Conservation (phyloP, 2,329 filamentous ascomycete species). For the Ophiosphaerella herpotricha region DNA sequence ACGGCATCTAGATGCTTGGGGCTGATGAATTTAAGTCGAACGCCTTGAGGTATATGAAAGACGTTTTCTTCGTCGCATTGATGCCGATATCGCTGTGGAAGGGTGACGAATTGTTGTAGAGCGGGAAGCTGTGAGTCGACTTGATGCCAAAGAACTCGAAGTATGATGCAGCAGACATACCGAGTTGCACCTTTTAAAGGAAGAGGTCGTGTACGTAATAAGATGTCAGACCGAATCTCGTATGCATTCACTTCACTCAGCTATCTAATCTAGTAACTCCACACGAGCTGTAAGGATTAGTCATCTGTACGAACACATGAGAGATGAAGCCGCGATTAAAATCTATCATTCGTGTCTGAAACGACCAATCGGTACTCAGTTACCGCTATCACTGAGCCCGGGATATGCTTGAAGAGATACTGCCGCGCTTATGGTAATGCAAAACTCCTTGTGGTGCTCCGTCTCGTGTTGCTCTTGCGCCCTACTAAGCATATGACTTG, state of each 20-base stretch:
- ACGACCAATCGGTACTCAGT: neutral
- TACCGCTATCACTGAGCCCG: slow-evolving; percentile 7
- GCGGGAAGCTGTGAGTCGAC: neutral
- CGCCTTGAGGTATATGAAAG: neutral
- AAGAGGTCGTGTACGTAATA: neutral
- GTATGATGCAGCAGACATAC: slow-evolving; percentile 12
- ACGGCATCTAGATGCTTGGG: slow-evolving; percentile 14
- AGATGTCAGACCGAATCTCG: neutral
- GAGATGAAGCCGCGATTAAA: neutral
- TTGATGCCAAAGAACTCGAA: slow-evolving; percentile 12
- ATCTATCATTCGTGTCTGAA: neutral
- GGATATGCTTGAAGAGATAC: neutral
- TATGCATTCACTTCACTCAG: neutral
- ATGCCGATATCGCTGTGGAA: neutral
- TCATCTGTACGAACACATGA: neutral
- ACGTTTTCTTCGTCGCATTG: neutral
- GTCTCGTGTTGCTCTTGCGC: neutral
- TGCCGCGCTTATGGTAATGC: neutral
- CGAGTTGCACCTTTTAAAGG: slow-evolving; percentile 15
- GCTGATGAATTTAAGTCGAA: slow-evolving; percentile 25
- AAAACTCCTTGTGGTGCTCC: neutral
- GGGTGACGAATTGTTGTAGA: neutral
- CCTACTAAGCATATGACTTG: slow-evolving; percentile 30
- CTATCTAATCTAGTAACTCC: no score
- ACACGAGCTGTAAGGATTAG: no score